Evolutionary conservation across 345 rosid species (phyloP).

Genomic region (Cochlearia excelsa): DNA sequence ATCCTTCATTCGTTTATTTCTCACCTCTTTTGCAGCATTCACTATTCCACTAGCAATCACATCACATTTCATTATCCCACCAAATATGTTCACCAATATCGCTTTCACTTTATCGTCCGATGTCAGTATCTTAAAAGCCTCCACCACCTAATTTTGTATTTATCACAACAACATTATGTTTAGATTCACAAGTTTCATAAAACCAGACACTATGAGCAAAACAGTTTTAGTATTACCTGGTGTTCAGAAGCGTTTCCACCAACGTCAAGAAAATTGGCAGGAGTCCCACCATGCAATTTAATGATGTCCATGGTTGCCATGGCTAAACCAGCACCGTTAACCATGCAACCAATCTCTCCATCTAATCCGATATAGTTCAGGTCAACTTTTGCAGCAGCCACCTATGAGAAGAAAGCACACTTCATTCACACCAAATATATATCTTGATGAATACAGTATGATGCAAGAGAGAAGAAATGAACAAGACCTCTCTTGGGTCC

Average conservation of each 20-base stretch:
- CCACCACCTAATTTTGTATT: constrained; percentile 61
- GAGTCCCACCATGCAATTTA: constrained; percentile 97
- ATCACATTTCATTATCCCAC: constrained; percentile 99
- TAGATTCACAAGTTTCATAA: not conserved
- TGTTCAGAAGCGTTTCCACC: constrained; percentile 98
- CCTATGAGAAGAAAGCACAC: constrained; percentile 45
- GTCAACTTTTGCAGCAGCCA: constrained; percentile 93
- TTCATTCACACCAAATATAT: no score
- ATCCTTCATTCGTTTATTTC: not conserved
- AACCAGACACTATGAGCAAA: not conserved
- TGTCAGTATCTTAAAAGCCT: constrained; percentile 96
- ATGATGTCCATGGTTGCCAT: constrained; percentile 99
- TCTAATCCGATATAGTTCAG: constrained; percentile 91
- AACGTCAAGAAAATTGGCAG: constrained; percentile 97
- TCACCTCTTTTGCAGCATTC: constrained; percentile 95
- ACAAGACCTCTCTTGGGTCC: constrained; percentile 89
- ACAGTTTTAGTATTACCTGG: constrained; percentile 48
- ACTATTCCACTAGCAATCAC: constrained; percentile 98
- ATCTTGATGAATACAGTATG: not conserved
- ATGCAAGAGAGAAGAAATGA: not conserved
- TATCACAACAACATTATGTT: constrained; percentile 18
- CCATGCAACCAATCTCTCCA: constrained; percentile 99
- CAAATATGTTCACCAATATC: constrained; percentile 95
- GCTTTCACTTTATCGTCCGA: constrained; percentile 99
- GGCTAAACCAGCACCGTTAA: constrained; percentile 99